Conservation (phyloP, 257 asterid species). For the Anisodus tanguticus region DNA sequence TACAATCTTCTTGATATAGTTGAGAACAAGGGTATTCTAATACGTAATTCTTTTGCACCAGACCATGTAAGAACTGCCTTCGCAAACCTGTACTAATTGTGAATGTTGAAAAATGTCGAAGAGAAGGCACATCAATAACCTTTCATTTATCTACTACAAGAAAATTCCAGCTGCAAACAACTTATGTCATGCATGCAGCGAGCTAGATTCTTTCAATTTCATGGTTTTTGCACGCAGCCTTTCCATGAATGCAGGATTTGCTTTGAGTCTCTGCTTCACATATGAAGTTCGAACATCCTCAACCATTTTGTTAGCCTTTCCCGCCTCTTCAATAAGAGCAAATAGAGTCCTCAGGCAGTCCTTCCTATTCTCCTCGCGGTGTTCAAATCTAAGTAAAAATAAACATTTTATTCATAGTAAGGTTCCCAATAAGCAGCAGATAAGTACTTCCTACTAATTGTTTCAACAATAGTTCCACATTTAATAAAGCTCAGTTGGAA, state of each 20-base stretch:
- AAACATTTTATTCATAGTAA: background rate
- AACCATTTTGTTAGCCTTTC: slow-evolving; percentile 69
- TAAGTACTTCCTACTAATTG: background rate
- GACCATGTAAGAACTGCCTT: background rate
- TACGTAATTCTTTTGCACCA: background rate
- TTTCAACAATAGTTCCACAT: background rate
- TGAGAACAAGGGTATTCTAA: background rate
- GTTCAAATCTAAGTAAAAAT: slow-evolving; percentile 64
- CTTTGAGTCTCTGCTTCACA: slow-evolving; percentile 71
- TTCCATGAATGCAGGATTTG: slow-evolving; percentile 80
- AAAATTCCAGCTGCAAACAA: slow-evolving; percentile 10
- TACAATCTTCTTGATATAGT: background rate
- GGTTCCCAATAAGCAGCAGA: background rate
- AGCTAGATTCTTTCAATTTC: slow-evolving; percentile 39
- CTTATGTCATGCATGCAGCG: slow-evolving; percentile 37
- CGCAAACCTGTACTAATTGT: slow-evolving; percentile 16
- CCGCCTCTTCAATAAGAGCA: slow-evolving; percentile 80
- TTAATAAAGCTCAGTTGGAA: slow-evolving; percentile 9
- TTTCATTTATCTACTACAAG: slow-evolving; percentile 16
- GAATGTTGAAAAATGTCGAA: slow-evolving; percentile 19
- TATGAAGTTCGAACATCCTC: slow-evolving; percentile 63
- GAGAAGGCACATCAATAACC: slow-evolving; percentile 14
- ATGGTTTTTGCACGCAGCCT: slow-evolving; percentile 63
- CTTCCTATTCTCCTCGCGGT: slow-evolving; percentile 93
- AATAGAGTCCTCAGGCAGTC: slow-evolving; percentile 87